Evolutionary conservation across 2,329 filamentous ascomycete species (phyloP).

Genomic region (Geosmithia flava): DNA sequence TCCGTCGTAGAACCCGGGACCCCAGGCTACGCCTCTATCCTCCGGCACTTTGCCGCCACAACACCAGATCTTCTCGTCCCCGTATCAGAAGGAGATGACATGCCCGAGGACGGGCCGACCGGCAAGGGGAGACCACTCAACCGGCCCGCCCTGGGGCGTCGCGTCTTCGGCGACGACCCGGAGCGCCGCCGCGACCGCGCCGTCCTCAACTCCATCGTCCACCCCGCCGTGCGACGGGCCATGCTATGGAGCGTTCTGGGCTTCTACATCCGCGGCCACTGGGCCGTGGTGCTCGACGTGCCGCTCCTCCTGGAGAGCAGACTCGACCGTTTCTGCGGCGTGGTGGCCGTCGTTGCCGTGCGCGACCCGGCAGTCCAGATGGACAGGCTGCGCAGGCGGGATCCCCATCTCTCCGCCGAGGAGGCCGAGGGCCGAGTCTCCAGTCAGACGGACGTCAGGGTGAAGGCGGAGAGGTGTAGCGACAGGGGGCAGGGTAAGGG

Average conservation of each 20-base stretch:
- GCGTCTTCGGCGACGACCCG: slow-evolving; percentile 73
- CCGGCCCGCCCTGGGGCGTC: slow-evolving; percentile 67
- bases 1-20: slow-evolving; percentile 92
- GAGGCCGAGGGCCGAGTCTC: slow-evolving; percentile 79
- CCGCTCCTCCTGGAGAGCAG: slow-evolving; percentile 83
- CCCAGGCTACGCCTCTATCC: slow-evolving; percentile 68
- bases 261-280: slow-evolving; percentile 62
- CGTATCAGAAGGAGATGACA: slow-evolving; percentile 27
- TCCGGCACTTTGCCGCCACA: slow-evolving; percentile 65
- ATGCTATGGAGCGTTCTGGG: slow-evolving; percentile 66
- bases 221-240: slow-evolving; percentile 75
- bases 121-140: slow-evolving; percentile 68
- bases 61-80: slow-evolving; percentile 78
- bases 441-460: slow-evolving; percentile 75
- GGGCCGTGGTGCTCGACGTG: slow-evolving; percentile 88
- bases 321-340: slow-evolving; percentile 76
- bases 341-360: slow-evolving; percentile 79
- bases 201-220: slow-evolving; percentile 79
- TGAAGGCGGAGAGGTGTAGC: slow-evolving; percentile 68
- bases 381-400: slow-evolving; percentile 59
- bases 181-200: slow-evolving; percentile 59
- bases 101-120: slow-evolving; percentile 38
- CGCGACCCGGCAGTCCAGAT: slow-evolving; percentile 73
- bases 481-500: slow-evolving; percentile 53
- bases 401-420: slow-evolving; percentile 66